Evolutionary conservation across 352 stramenopile genomes (phyloP).

Genomic region (Globisporangium rhizosaccharum): DNA sequence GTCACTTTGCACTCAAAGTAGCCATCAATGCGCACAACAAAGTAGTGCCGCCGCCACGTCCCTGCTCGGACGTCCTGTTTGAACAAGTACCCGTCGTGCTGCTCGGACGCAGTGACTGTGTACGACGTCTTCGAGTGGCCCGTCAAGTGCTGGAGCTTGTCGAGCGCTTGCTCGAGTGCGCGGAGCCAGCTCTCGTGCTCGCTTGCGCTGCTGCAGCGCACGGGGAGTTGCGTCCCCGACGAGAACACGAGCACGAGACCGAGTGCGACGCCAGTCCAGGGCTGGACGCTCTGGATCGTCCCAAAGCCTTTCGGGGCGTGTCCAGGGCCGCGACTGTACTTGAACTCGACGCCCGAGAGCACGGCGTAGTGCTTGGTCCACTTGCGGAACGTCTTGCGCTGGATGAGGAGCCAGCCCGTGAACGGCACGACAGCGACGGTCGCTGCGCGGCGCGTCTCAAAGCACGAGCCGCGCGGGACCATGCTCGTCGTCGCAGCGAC

Average conservation of each 20-base stretch:
- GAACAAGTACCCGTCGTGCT: conserved; percentile 67
- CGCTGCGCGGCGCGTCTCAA: conserved; percentile 52
- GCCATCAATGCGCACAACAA: conserved; percentile 60
- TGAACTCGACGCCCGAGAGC: conserved; percentile 67
- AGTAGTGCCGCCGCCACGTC: conserved; percentile 52
- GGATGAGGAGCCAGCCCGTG: conserved; percentile 64
- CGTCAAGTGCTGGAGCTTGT: conserved; percentile 42
- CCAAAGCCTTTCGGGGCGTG: conserved; percentile 67
- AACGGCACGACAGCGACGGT: conserved; percentile 52
- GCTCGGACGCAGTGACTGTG: conserved; percentile 50
- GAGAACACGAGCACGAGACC: conserved; percentile 54
- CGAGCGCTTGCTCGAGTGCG: conserved; percentile 43
- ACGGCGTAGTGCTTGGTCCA: conserved; percentile 76
- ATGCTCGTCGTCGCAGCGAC: neutral
- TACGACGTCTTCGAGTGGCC: conserved; percentile 68
- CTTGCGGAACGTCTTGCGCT: conserved; percentile 46
- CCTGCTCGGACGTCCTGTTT: conserved; percentile 48
- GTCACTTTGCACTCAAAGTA: conserved; percentile 65
- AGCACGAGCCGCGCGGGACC: conserved; percentile 38
- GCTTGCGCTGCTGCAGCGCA: conserved; percentile 35
- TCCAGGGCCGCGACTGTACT: conserved; percentile 57
- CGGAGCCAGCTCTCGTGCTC: conserved; percentile 53
- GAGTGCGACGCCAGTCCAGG: conserved; percentile 37
- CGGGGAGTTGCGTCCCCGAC: conserved; percentile 33
- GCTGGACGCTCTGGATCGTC: conserved; percentile 35